These are phyloP conservation scores for Verticillium dahliae DNA, from an alignment of 2,329 filamentous ascomycete genomes.

Conservation along the genomic window DNA sequence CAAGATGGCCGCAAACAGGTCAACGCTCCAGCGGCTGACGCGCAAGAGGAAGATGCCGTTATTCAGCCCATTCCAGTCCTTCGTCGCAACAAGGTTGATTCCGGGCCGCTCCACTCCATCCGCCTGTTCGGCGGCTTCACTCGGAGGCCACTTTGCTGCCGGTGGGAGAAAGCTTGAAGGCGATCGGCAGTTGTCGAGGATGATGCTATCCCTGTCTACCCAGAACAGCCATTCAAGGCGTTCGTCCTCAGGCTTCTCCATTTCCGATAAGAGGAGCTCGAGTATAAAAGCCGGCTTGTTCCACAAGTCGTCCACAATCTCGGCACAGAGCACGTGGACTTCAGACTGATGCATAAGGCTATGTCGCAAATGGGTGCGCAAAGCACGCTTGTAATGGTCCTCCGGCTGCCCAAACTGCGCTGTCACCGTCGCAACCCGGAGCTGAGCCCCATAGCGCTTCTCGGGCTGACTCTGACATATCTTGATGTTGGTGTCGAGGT, in stretches of 20 bases:
- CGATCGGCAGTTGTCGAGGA: conserved; percentile 11
- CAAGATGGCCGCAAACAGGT: conserved; percentile 12
- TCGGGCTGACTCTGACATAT: neutral
- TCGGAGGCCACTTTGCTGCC: neutral
- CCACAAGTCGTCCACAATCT: conserved; percentile 23
- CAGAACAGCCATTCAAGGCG: conserved; percentile 13
- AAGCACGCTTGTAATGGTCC: conserved; percentile 15
- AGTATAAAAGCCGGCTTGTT: conserved; percentile 31
- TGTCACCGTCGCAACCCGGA: conserved; percentile 6
- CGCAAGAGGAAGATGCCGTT: conserved; percentile 14
- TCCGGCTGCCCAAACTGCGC: conserved; percentile 4
- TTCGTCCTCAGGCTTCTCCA: conserved; percentile 8
- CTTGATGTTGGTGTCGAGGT: neutral
- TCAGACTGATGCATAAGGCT: conserved; percentile 22
- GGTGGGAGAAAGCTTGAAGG: conserved; percentile 7
- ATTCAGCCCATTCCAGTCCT: conserved; percentile 13
- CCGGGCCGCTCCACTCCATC: neutral
- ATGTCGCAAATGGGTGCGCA: conserved; percentile 26
- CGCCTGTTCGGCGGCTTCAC: no score
- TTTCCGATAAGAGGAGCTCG: conserved; percentile 17
- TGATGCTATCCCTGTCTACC: conserved; percentile 15
- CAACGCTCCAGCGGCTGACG: conserved; percentile 9
- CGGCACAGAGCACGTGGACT: conserved; percentile 23
- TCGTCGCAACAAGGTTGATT: conserved; percentile 7
- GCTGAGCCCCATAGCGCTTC: neutral